Conservation (phyloP, 164 flowering plant genomes). For the Amborella trichopoda region DNA sequence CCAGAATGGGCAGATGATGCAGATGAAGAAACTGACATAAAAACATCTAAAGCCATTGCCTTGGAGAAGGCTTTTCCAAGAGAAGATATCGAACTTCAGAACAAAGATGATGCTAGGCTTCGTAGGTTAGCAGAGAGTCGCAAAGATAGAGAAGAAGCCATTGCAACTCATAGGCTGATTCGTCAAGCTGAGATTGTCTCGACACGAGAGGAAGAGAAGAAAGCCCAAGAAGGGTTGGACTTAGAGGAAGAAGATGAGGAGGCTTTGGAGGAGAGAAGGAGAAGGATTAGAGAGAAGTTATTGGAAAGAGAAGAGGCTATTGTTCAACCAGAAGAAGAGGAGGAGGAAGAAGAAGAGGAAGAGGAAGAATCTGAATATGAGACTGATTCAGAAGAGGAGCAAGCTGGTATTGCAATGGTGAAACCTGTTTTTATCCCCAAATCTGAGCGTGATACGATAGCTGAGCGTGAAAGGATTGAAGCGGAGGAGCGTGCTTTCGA, state of each 20-base stretch:
- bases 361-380: slow-evolving; percentile 92
- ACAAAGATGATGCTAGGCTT: slow-evolving; percentile 67
- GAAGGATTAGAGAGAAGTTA: slow-evolving; percentile 50
- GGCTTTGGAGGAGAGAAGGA: slow-evolving; percentile 65
- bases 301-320: slow-evolving; percentile 38
- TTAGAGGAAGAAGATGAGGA: slow-evolving; percentile 74
- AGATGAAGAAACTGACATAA: slow-evolving; percentile 67
- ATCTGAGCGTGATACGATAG: slow-evolving; percentile 72
- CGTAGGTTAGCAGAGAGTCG: slow-evolving; percentile 74
- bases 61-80: slow-evolving; percentile 63
- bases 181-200: slow-evolving; percentile 91
- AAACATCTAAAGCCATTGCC: slow-evolving; percentile 30
- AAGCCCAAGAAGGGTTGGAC: slow-evolving; percentile 48
- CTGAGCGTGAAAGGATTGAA: slow-evolving; percentile 74
- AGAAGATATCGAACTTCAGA: slow-evolving; percentile 23
- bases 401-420: slow-evolving; percentile 54
- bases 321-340: slow-evolving; percentile 39
- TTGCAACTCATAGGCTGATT: slow-evolving; percentile 74
- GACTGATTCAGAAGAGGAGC: slow-evolving; percentile 84
- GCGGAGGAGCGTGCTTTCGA: slow-evolving; percentile 68
- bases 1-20: slow-evolving; percentile 90
- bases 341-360: slow-evolving; percentile 47
- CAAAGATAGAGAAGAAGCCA: slow-evolving; percentile 57
- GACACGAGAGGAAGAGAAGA: slow-evolving; percentile 62
- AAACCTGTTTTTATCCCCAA: slow-evolving; percentile 85